A percentile compares a stretch with the other conserved stretches of the same genome.
Evolutionary conservation across 306 rosid genomes (phyloP).

Genomic region (Astragalus membranaceus): DNA sequence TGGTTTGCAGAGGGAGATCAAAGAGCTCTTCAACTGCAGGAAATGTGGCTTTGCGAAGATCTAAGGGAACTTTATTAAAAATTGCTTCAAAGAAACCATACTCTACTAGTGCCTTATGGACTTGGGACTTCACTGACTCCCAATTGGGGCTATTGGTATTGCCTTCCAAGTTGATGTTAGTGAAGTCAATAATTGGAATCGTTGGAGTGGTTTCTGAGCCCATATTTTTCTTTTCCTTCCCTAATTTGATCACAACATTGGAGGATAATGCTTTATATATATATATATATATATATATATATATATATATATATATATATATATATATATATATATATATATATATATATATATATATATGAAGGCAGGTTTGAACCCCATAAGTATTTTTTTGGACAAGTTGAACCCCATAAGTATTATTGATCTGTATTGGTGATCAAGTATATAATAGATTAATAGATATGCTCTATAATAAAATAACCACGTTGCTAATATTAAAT

Average conservation of each 20-base stretch:
- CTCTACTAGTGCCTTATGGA: constrained; percentile 46
- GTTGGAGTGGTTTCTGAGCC: constrained; percentile 37
- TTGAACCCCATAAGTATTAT: too few relatives aligned
- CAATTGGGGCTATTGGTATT: constrained; percentile 31
- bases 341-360: too few relatives aligned
- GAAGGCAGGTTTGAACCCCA: too few relatives aligned
- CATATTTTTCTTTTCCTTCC: constrained; percentile 31
- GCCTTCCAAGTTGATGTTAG: constrained; percentile 11
- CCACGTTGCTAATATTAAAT: too few relatives aligned
- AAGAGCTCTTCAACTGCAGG: constrained; percentile 45
- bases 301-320: too few relatives aligned
- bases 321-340: too few relatives aligned
- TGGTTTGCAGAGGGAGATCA: constrained; percentile 69
- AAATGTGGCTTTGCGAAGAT: constrained; percentile 33
- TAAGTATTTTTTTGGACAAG: too few relatives aligned
- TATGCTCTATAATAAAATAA: too few relatives aligned
- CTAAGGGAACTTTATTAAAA: constrained; percentile 40
- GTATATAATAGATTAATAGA: too few relatives aligned
- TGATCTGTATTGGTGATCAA: too few relatives aligned
- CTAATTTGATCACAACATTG: constrained; percentile 8
- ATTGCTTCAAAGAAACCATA: constrained; percentile 69
- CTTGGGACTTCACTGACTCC: constrained; percentile 53
- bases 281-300: too few relatives aligned
- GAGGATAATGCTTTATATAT: background rate
- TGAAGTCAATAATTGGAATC: constrained; percentile 59